phyloP scores from a whole-genome alignment of 140 eudicot genomes.

The Stevia rebaudiana region DNA sequence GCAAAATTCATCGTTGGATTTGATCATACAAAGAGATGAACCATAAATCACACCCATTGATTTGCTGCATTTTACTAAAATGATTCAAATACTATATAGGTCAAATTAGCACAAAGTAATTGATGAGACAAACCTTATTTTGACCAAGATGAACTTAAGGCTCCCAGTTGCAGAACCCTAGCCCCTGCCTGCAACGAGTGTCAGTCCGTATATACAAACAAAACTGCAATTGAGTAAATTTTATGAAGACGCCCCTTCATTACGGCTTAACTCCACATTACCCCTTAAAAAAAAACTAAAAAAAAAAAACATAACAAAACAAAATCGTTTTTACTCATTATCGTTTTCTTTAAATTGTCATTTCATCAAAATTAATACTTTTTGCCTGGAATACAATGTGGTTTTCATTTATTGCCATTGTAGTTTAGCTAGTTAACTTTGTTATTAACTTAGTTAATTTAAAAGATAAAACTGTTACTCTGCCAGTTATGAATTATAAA shows the following conservation, averaged over 20 bases:
- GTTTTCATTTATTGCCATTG: too few relatives aligned
- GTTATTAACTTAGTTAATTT: too few relatives aligned
- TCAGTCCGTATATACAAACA: too few relatives aligned
- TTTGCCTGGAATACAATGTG: too few relatives aligned
- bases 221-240: neutral
- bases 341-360: too few relatives aligned
- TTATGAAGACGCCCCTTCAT: neutral
- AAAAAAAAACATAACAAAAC: too few relatives aligned
- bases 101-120: neutral
- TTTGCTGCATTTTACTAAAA: conserved; percentile 30
- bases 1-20: conserved; percentile 27
- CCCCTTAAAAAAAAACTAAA: too few relatives aligned
- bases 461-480: too few relatives aligned
- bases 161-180: neutral
- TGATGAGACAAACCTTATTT: neutral
- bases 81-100: neutral
- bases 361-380: too few relatives aligned
- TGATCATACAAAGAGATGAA: conserved; percentile 50
- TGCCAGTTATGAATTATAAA: too few relatives aligned
- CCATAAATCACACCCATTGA: conserved; percentile 60
- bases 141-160: neutral
- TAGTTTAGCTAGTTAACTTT: too few relatives aligned
- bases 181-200: neutral
- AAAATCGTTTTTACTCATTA: too few relatives aligned
- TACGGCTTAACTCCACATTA: neutral